Conservation (phyloP, 2,329 filamentous ascomycete genomes). For the Calonectria multiphialidica region DNA sequence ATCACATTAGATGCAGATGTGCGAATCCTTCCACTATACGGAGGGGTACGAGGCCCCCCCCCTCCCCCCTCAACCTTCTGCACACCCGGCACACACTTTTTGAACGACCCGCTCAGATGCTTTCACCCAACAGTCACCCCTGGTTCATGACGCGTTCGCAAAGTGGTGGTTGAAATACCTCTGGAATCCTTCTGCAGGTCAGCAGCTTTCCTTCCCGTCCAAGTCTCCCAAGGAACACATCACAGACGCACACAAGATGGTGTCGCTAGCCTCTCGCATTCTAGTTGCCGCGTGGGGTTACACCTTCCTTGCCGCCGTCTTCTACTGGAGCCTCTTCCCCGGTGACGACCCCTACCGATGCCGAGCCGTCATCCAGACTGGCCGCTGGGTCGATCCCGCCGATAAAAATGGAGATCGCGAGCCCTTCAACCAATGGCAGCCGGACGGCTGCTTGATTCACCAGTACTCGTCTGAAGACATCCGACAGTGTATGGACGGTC, state of each 20-base stretch:
- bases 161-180: neutral
- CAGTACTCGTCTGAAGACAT: conserved; percentile 64
- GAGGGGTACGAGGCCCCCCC: neutral
- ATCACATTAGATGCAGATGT: neutral
- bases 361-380: conserved; percentile 59
- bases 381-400: conserved; percentile 58
- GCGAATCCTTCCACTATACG: neutral
- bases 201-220: neutral
- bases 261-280: neutral
- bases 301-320: neutral
- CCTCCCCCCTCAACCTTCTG: neutral
- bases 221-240: neutral
- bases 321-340: conserved; percentile 3
- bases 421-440: conserved; percentile 65
- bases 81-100: neutral
- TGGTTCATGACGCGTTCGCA: conserved; percentile 1
- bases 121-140: neutral
- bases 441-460: conserved; percentile 68
- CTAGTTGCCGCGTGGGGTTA: neutral
- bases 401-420: conserved; percentile 41
- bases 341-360: conserved; percentile 64
- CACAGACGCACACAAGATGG: neutral
- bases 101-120: neutral
- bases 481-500: conserved; percentile 60
- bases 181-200: neutral